phyloP scores from a whole-genome alignment of 352 stramenopile species.

The Pythium vanterpoolii region DNA sequence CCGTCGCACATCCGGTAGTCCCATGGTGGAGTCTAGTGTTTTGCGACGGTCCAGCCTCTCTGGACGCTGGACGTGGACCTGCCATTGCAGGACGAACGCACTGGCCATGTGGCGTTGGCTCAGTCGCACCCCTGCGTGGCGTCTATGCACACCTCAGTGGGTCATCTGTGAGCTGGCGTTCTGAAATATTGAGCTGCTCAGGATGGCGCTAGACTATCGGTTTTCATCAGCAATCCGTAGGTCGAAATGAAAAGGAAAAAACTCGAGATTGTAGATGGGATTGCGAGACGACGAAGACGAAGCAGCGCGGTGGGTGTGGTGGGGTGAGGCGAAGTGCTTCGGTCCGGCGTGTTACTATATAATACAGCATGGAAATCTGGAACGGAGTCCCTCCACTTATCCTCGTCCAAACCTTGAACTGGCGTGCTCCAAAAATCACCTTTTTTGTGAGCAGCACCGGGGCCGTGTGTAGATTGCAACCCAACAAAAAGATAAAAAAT shows the following conservation, averaged over 20 bases:
- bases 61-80: no score
- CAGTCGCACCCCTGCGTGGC: slow-evolving; percentile 5
- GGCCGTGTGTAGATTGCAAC: no score
- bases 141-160: slow-evolving; percentile 11
- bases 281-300: not conserved
- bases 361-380: not conserved
- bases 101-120: slow-evolving; percentile 8
- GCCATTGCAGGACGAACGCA: no score
- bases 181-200: no score
- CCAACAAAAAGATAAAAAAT: no score
- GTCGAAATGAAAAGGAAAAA: not conserved
- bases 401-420: not conserved
- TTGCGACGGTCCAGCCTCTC: no score
- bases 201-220: not conserved
- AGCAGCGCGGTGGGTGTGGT: not conserved
- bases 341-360: no score
- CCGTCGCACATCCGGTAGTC: no score
- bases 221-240: slow-evolving; percentile 1
- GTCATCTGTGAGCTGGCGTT: no score
- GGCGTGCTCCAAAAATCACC: not conserved
- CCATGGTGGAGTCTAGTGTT: no score
- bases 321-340: not conserved
- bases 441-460: no score
- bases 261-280: not conserved
- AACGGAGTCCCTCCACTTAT: not conserved